Conservation (phyloP, 2,329 filamentous ascomycete genomes). For the Colletotrichum viniferum region DNA sequence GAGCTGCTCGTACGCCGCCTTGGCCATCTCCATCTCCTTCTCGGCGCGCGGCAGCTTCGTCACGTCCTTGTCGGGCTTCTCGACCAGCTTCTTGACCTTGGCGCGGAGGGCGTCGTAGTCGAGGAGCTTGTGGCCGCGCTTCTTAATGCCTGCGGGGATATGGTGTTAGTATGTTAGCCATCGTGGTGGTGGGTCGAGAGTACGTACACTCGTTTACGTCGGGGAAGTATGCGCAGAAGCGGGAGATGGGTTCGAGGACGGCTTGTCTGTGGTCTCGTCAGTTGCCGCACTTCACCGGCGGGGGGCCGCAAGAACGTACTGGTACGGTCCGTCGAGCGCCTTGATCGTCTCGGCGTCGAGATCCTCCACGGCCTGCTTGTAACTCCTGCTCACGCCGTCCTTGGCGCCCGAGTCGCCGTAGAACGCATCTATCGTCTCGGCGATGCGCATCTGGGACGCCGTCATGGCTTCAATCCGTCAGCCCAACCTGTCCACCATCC, state of each 20-base stretch:
- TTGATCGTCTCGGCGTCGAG: slow-evolving; percentile 98
- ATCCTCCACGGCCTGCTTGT: slow-evolving; percentile 98
- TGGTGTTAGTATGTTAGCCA: not conserved
- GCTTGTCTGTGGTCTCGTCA: slow-evolving; percentile 66
- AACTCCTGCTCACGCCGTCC: slow-evolving; percentile 94
- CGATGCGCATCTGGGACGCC: slow-evolving; percentile 98
- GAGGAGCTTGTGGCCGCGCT: slow-evolving; percentile 96
- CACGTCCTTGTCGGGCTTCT: slow-evolving; percentile 98
- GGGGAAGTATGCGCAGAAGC: slow-evolving; percentile 98
- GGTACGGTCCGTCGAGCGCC: slow-evolving; percentile 93
- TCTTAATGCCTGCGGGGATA: slow-evolving; percentile 81
- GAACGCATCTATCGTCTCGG: slow-evolving; percentile 98
- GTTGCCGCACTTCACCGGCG: not conserved
- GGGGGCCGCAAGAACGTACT: slow-evolving; percentile 43
- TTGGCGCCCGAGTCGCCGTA: slow-evolving; percentile 95
- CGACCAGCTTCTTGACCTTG: slow-evolving; percentile 94
- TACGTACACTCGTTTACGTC: slow-evolving; percentile 93
- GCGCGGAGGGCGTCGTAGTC: slow-evolving; percentile 97
- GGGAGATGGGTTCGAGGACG: slow-evolving; percentile 91
- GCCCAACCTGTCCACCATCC: slow-evolving; percentile 9
- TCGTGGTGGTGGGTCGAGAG: not conserved
- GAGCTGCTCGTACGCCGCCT: slow-evolving; percentile 90
- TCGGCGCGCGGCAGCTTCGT: slow-evolving; percentile 95
- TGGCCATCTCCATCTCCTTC: slow-evolving; percentile 95
- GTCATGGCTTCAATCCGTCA: slow-evolving; percentile 77